Conservation (phyloP, 108 stramenopile species). For the Cylindrotheca closterium region DNA sequence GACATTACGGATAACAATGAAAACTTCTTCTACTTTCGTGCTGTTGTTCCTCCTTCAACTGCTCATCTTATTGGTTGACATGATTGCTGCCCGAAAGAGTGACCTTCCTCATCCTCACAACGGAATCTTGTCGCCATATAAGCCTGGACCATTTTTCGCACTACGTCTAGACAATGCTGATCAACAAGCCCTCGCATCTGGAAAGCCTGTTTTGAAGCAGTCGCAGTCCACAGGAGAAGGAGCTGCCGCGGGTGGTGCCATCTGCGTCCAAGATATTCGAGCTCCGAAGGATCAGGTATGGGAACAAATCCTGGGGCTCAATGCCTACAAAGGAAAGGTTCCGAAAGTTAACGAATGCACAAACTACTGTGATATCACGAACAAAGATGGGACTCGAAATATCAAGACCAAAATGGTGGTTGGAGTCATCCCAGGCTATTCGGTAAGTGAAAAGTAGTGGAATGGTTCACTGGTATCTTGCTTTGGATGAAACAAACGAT, state of each 20-base stretch:
- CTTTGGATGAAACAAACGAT: no score
- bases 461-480: no score
- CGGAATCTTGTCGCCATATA: constrained; percentile 46
- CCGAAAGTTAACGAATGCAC: constrained; percentile 58
- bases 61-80: no score
- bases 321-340: constrained; percentile 65
- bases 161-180: constrained; percentile 36
- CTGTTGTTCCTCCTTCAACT: no score
- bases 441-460: constrained; percentile 59
- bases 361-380: constrained; percentile 49
- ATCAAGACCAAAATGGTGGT: constrained; percentile 74
- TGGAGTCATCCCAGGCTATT: constrained; percentile 70
- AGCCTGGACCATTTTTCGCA: constrained; percentile 44
- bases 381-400: constrained; percentile 38
- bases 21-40: no score
- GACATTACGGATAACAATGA: no score
- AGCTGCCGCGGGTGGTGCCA: constrained; percentile 39
- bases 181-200: constrained; percentile 32
- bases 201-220: constrained; percentile 72
- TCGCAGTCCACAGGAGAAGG: constrained; percentile 12
- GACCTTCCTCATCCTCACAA: constrained; percentile 51
- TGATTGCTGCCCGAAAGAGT: no score
- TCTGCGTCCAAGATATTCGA: constrained; percentile 77
- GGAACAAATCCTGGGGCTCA: constrained; percentile 64
- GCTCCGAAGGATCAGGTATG: constrained; percentile 68